Base-by-base conservation (phyloP, 371 early-diverging fungal genomes). In the Lichtheimia corymbifera region DNA sequence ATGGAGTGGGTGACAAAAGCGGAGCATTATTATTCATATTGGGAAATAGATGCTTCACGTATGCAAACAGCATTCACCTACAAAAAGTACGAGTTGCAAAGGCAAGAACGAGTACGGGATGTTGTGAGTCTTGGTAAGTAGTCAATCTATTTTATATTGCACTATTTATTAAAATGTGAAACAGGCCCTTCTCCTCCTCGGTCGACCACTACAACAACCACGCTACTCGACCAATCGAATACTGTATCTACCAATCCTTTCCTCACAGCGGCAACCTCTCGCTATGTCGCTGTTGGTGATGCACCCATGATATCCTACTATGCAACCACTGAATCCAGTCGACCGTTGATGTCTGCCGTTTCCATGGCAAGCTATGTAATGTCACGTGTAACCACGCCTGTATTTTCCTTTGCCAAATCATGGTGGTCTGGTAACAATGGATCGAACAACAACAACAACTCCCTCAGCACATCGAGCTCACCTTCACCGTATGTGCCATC, bases 381-480 rank as follows among this genome's bases (percentile, higher is more conserved):
- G 0, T 80, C 83, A 9, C 69, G 80, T 5, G 84, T 87, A 0
- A 71, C 87, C 0, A 79, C 73, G 13, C 85, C 88, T 0, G 82
- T 87, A 0, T 80, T 84, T 64, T 83, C 85, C 1, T 77, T 84
- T 61, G 88, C 88, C 15, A 83, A 82, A 49, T 84, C 86, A 35
- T 83, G 83, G 79, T 85, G 83, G 85, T 65, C 68, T 17, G 68
- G 72, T 12, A 56, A 51, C 47, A 45, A 18, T 15, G 4, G n/a
- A 3, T 59, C 60, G 3, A 27, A 49, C 28, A 51, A 27, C 25
- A 47, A 54, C 9, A 55, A 45, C 30, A 17, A n/a, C 5, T 11
- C 62, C 7, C 59, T 55, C 7, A 58, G 61, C 7, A 55, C 49
- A n/a, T 66, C 64, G 12, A 66, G 63, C 5, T 77, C 75, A 1